These are phyloP conservation scores for Trichoderma gracile DNA, from an alignment of 2,329 filamentous ascomycete genomes.

Conservation along the genomic window DNA sequence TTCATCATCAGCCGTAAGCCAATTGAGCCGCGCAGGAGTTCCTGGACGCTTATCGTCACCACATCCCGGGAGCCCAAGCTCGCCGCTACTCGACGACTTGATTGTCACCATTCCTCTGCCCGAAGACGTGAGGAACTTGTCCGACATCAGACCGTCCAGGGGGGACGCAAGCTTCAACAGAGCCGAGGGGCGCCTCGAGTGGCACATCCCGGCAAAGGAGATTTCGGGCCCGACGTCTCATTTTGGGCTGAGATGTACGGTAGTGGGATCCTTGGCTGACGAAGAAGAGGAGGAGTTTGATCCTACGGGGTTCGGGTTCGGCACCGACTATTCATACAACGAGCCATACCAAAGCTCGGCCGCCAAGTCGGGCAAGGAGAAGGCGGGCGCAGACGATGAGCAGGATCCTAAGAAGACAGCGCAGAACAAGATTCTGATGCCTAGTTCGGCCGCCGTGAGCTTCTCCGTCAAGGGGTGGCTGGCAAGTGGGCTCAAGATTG, in stretches of 20 bases:
- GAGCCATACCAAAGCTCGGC: conserved; percentile 57
- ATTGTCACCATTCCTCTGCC: conserved; percentile 78
- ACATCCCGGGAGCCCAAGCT: conserved; percentile 56
- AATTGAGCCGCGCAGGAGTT: conserved; percentile 46
- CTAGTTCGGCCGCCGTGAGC: conserved; percentile 72
- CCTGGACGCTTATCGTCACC: conserved; percentile 45
- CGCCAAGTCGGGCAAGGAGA: conserved; percentile 39
- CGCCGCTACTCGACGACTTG: conserved; percentile 72
- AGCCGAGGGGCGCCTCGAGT: conserved; percentile 72
- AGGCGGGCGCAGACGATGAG: conserved; percentile 38
- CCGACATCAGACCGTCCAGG: conserved; percentile 75
- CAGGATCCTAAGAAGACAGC: conserved; percentile 60
- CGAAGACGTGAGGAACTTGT: conserved; percentile 74
- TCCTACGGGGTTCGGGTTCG: conserved; percentile 54
- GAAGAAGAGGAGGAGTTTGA: conserved; percentile 52
- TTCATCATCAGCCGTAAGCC: conserved; percentile 37
- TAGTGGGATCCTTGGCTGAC: conserved; percentile 63
- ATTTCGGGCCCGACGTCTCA: conserved; percentile 65
- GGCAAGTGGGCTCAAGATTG: conserved; percentile 66
- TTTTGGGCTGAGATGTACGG: conserved; percentile 76
- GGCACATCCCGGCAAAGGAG: conserved; percentile 79
- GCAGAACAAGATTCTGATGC: conserved; percentile 77
- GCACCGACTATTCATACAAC: conserved; percentile 53
- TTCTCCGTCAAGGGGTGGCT: conserved; percentile 70
- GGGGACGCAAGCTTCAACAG: conserved; percentile 83